Conservation (phyloP, 768 basidiomycete genomes). For the Podaxis sp. region DNA sequence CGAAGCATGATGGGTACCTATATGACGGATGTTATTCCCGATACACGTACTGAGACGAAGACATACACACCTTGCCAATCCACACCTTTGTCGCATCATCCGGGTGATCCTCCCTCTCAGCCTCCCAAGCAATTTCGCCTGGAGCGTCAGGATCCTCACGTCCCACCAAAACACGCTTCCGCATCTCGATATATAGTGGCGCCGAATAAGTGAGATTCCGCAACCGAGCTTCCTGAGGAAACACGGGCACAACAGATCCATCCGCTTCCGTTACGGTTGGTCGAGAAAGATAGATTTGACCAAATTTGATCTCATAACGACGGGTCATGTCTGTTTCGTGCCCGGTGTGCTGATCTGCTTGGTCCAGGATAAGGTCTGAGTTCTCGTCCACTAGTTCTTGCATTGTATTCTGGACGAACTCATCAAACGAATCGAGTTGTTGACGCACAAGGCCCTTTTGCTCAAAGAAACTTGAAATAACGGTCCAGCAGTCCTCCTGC, state of each 20-base stretch:
- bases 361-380: constrained; percentile 92
- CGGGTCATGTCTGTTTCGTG: constrained; percentile 77
- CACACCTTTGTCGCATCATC: constrained; percentile 83
- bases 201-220: constrained; percentile 96
- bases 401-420: constrained; percentile 99
- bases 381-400: constrained; percentile 98
- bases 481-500: constrained; percentile 92
- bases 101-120: constrained; percentile 61
- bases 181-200: constrained; percentile 94
- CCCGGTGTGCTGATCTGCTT: constrained; percentile 94
- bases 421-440: constrained; percentile 97
- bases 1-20: constrained; percentile 98
- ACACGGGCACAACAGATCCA: constrained; percentile 89
- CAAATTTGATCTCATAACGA: constrained; percentile 96
- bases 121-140: constrained; percentile 78
- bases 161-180: constrained; percentile 78
- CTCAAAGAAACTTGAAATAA: constrained; percentile 96
- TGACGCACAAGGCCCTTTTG: constrained; percentile 97
- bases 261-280: constrained; percentile 96
- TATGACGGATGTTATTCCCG: constrained; percentile 14
- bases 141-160: constrained; percentile 81
- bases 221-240: constrained; percentile 94
- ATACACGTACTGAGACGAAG: neutral
- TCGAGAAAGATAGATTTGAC: constrained; percentile 94
- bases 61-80: constrained; percentile 80